A percentile compares a stretch with the other conserved stretches of the same genome.
phyloP scores from a whole-genome alignment of 2,329 filamentous ascomycete genomes.

The Alternaria sp. region DNA sequence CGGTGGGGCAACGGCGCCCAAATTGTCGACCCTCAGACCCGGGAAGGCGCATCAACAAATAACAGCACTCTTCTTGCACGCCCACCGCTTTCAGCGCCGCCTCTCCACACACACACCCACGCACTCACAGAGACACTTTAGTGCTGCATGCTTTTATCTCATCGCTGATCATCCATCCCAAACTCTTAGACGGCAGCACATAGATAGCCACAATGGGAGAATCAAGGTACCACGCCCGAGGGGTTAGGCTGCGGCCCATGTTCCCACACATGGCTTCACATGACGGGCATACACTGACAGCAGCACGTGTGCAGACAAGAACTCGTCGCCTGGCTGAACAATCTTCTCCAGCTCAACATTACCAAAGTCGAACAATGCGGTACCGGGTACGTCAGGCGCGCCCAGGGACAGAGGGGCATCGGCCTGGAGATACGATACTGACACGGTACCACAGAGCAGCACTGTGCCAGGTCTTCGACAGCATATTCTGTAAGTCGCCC shows the following conservation, averaged over 20 bases:
- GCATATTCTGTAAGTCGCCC: conserved; percentile 77
- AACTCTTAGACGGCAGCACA: conserved; percentile 10
- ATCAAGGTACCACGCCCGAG: conserved; percentile 62
- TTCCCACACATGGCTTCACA: conserved; percentile 22
- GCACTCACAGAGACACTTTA: conserved; percentile 1
- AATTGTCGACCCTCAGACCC: conserved; percentile 30
- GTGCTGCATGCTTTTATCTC: conserved; percentile 17
- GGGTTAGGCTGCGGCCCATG: conserved; percentile 9
- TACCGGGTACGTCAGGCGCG: conserved; percentile 76
- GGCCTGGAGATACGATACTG: conserved; percentile 26
- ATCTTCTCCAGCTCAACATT: conserved; percentile 95
- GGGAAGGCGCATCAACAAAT: conserved; percentile 39
- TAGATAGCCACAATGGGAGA: conserved; percentile 63
- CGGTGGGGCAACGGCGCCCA: conserved; percentile 31
- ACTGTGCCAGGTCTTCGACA: conserved; percentile 97
- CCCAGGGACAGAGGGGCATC: conserved; percentile 18
- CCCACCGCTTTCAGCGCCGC: conserved; percentile 19
- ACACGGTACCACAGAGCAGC: conserved; percentile 71
- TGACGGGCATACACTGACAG: conserved; percentile 29
- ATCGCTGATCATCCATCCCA: conserved; percentile 14
- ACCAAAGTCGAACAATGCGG: conserved; percentile 99
- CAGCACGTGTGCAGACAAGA: conserved; percentile 76
- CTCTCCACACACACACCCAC: not conserved
- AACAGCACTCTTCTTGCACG: conserved; percentile 24
- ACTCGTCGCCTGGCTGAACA: conserved; percentile 95